Evolutionary conservation across 2,329 filamentous ascomycete genomes (phyloP), one percentile per base, ranked within the genome.

Genomic region (Aspergillus sp.): DNA sequence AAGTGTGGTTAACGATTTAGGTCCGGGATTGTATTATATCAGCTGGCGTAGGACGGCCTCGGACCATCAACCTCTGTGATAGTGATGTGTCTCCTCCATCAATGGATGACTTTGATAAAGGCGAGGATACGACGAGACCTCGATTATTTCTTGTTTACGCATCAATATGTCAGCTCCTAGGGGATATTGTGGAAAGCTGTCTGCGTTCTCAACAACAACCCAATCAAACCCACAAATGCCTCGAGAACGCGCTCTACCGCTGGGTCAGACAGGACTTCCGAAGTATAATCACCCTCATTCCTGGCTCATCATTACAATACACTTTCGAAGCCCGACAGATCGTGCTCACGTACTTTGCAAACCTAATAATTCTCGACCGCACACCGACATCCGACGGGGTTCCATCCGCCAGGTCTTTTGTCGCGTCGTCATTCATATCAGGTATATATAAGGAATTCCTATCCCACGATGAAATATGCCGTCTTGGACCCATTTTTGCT

Each of bases 1-100:
- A 17, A 20, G 20, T n/a, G 6, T 42, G 7, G 15, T 48, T 54
- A 37, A 49, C 30, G 39, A 41, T 19, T 1, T 39, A 66, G 65
- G 56, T 62, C n/a, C 62, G 64, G 37, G 70, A 73, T 49, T 64
- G 62, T 51, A 53, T 73, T 20, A 71, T 71, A 32, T 70, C 69
- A 13, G 65, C 67, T 13, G 68, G 68, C 2, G 66, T 69, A 47
- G 70, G 70, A 7, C 51, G 68, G 25, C 70, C 70, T 17, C 61
- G 67, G 32, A 67, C 68, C 0, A 69, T 72, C 42, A 69, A 69
- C 48, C 57, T 70, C 9, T 62, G 64, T 22, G 62, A 70, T 41
- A 68, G 68, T 41, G 67, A 72, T 48, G 68, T 73, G 3, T 60
- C 62, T 4, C 63, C 64, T 0, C 68, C 66, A 7, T 65, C 66